Conservation (phyloP, 768 basidiomycete species). For the Tulasnella sp. region DNA sequence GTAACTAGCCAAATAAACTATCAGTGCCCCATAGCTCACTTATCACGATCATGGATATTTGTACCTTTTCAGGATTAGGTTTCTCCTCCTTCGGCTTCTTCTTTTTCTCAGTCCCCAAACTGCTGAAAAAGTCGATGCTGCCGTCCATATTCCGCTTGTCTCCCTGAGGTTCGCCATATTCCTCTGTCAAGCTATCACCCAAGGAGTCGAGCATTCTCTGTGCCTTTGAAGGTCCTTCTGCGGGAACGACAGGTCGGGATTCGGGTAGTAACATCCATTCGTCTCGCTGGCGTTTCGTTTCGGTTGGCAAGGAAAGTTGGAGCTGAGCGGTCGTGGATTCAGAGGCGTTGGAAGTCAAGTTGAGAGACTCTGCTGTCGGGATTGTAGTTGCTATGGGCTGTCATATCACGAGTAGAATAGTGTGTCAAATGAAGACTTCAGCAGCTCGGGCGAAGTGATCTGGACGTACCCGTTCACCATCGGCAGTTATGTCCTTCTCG, state of each 20-base stretch:
- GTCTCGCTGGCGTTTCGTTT: conserved; percentile 55
- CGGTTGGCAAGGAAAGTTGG: conserved; percentile 41
- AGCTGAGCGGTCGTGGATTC: conserved; percentile 40
- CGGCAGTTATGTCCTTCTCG: conserved; percentile 78
- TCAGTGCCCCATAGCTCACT: neutral
- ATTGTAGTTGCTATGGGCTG: conserved; percentile 65
- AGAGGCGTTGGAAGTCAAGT: conserved; percentile 54
- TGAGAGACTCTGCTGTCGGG: conserved; percentile 64
- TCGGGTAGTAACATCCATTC: conserved; percentile 77
- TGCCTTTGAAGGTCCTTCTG: conserved; percentile 11
- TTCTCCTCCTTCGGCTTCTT: conserved; percentile 52
- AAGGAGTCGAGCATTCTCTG: conserved; percentile 23
- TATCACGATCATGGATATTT: conserved; percentile 16
- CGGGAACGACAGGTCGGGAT: conserved; percentile 27
- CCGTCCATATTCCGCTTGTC: conserved; percentile 45
- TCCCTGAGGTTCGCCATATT: conserved; percentile 47
- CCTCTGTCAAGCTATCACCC: conserved; percentile 56
- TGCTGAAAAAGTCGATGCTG: conserved; percentile 82
- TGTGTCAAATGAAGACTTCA: conserved; percentile 13
- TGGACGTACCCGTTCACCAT: conserved; percentile 58
- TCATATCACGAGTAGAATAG: conserved; percentile 12
- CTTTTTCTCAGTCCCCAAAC: conserved; percentile 67
- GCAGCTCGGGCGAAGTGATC: neutral
- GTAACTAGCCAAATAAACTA: conserved; percentile 42
- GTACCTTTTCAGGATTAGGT: conserved; percentile 66